Base-by-base conservation (phyloP, 2,329 filamentous ascomycete genomes). In the Monilinia fructigena region DNA sequence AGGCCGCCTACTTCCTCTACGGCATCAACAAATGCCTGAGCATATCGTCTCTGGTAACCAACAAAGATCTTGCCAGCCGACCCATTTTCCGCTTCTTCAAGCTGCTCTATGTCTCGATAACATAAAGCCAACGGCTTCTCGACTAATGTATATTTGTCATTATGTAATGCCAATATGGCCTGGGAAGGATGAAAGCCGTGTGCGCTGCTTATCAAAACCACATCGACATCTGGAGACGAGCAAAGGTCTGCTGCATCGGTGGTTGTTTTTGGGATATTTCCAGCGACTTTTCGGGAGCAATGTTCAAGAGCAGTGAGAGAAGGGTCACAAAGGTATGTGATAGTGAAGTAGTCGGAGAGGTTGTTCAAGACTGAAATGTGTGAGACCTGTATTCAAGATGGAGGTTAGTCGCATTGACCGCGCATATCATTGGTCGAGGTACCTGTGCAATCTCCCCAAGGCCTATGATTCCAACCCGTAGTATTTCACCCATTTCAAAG, bases 1-100 rank as follows among this genome's bases (percentile, higher is more conserved):
- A 87, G 80, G 0, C 74, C 75, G 0, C 77, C 80, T 0, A 89
- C 77, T 68, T 89, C 86, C 67, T 81, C 77, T 52, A 88, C 80
- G 0, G 83, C 81, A 31, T 83, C 79, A 0, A 79, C 75, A 69
- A 87, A 87, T 0, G 81, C 79, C 0, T 82, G 76, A 0, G 86
- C 85, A 71, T 87, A 87, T n/a, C 86, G 80, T 26, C 86, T 78
- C 79, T 86, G 86, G 65, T 84, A 86, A 2, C 85, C 85, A 0
- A 89, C 83, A 71, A 89, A 85, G 2, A 87, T 79, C 40, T 68
- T 70, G 0, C 79, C 80, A 14, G 74, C 71, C 0, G 80, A 79
- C 0, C 67, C 70, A 23, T 75, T 74, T 72, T 86, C 82, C 0
- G 85, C 85, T 0, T 77, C 80, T 40, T 82, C 75, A 28, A 89